Evolutionary conservation across 768 basidiomycete species (phyloP), one percentile per base, ranked within the genome.

Genomic region (Suillus ampliporus): DNA sequence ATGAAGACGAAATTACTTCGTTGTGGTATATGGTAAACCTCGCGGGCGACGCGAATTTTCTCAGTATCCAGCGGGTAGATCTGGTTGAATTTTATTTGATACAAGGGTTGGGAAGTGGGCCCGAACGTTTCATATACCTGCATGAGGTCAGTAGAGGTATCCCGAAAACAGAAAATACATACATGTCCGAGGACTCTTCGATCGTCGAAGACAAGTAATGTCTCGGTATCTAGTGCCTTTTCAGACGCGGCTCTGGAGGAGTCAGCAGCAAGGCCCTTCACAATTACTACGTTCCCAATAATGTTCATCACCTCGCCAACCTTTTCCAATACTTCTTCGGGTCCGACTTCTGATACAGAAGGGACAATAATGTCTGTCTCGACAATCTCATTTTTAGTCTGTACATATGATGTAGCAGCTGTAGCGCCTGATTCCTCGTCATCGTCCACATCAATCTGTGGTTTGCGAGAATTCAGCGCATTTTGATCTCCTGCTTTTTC

Each of bases 61-160:
- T 84, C 80, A 14, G 77, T 71, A 70, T 91, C 82, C 48, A 92
- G 73, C 5, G 90, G 86, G 67, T 87, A 89, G 4, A 80, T 72
- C 40, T 86, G 79, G 67, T 83, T 90, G 76, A 96, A 94, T 69
- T 88, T 89, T 65, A 98, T 82, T 68, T 94, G 91, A 72, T 99
- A 99, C 61, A 97, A 79, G 7, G 97, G 97, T 63, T 92, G 89
- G 21, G 85, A 83, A 10, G 96, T 94, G 3, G 97, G 95, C 11
- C 97, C 97, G 76, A 99, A 99, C 0, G 96, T 97, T 77, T 99
- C 97, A 72, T 90, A 92, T 58, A 98, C 82, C 94, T 96, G 73
- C 11, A 57, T 44, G 65, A 70, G 56, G 37, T 56, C 68, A 67
- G 64, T 60, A 60, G 50, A 40, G 50, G 31, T 31, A n/a, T 63